Evolutionary conservation across 176 grass and related monocot genomes (phyloP).

Genomic region (Poa pratensis): DNA sequence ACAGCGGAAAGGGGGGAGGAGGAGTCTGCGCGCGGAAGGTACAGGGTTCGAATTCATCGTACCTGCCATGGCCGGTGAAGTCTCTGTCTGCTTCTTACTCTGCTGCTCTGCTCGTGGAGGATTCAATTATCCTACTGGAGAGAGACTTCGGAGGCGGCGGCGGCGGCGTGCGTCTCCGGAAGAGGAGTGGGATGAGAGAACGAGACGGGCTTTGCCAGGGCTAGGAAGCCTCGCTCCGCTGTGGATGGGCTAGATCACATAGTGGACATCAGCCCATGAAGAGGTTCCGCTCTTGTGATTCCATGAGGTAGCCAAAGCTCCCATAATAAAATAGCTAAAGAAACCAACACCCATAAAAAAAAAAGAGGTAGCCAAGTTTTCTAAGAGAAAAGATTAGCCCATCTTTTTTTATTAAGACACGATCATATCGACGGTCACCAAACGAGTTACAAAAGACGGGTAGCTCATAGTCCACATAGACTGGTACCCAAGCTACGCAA

Average conservation of each 20-base stretch:
- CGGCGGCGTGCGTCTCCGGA: slow-evolving; percentile 27
- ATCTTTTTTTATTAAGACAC: too few relatives aligned
- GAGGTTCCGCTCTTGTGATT: too few relatives aligned
- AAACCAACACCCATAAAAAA: too few relatives aligned
- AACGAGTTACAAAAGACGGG: too few relatives aligned
- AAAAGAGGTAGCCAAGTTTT: too few relatives aligned
- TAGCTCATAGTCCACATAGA: too few relatives aligned
- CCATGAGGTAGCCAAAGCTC: too few relatives aligned
- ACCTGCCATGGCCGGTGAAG: slow-evolving; percentile 51
- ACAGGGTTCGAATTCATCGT: slow-evolving; percentile 24
- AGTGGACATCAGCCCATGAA: slow-evolving; percentile 20
- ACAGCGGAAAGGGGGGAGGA: slow-evolving; percentile 11
- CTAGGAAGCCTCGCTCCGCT: neutral
- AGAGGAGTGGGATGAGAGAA: neutral
- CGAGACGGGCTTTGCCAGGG: neutral
- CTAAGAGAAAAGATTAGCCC: too few relatives aligned
- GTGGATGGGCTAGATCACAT: neutral
- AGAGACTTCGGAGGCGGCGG: neutral
- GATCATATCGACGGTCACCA: too few relatives aligned
- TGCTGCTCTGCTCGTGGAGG: neutral
- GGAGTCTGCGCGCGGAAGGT: neutral
- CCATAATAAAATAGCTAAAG: too few relatives aligned
- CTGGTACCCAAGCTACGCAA: too few relatives aligned
- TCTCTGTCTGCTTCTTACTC: neutral
- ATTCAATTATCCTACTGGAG: neutral